Conservation (phyloP, 1,284 basidiomycete species). For the Butyriboletus appendiculatus region DNA sequence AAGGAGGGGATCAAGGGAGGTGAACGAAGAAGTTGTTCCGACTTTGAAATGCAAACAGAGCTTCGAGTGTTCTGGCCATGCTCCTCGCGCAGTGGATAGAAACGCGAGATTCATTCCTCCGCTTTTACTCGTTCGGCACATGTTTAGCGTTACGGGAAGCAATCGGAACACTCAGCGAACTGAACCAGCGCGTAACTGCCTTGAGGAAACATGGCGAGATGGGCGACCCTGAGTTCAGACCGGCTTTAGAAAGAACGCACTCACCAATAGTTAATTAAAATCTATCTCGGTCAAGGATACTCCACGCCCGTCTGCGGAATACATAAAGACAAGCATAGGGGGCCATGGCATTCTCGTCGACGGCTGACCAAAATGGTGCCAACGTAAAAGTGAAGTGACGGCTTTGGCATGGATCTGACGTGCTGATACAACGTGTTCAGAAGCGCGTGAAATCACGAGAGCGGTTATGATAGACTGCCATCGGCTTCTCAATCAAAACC, state of each 20-base stretch:
- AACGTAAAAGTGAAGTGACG: conserved; percentile 38
- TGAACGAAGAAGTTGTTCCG: conserved; percentile 28
- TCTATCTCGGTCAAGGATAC: conserved; percentile 35
- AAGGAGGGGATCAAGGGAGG: conserved; percentile 33
- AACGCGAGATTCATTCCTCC: conserved; percentile 42
- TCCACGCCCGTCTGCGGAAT: conserved; percentile 38
- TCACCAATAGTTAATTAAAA: conserved; percentile 36
- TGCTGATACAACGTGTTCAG: conserved; percentile 38
- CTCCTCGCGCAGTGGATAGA: conserved; percentile 34
- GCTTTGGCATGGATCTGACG: conserved; percentile 36
- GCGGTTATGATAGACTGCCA: conserved; percentile 36
- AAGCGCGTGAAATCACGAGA: conserved; percentile 39
- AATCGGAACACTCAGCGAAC: conserved; percentile 38
- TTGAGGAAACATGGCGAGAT: conserved; percentile 35
- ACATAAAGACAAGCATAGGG: conserved; percentile 38
- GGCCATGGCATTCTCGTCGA: conserved; percentile 34
- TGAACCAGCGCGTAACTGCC: conserved; percentile 40
- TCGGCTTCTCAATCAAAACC: conserved; percentile 29
- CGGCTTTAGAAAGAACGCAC: conserved; percentile 23
- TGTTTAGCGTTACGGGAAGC: conserved; percentile 33
- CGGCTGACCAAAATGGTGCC: conserved; percentile 22
- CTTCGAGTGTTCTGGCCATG: conserved; percentile 40
- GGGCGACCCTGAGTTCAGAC: conserved; percentile 31
- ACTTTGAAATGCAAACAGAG: conserved; percentile 38
- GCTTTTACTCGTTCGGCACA: conserved; percentile 34